Evolutionary conservation across 2,329 filamentous ascomycete species (phyloP).

Genomic region (Ceratocystis destructans): DNA sequence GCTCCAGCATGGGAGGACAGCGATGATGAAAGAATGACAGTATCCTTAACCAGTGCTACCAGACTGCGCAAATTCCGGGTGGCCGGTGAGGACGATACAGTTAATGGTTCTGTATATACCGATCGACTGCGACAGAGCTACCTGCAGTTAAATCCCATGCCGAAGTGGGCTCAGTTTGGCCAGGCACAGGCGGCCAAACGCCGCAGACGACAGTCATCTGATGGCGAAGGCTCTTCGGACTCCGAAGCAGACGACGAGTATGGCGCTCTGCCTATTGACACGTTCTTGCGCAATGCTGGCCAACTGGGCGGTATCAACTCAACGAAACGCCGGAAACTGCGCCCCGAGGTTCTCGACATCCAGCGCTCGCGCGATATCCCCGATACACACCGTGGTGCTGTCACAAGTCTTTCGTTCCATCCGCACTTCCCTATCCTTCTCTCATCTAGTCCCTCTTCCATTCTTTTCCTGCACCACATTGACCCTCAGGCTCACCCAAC

Average conservation of each 20-base stretch:
- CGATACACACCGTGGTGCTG: slow-evolving; percentile 60
- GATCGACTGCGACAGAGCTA: slow-evolving; percentile 68
- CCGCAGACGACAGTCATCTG: slow-evolving; percentile 37
- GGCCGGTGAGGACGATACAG: slow-evolving; percentile 69
- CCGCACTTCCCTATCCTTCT: slow-evolving; percentile 76
- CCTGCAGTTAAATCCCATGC: slow-evolving; percentile 44
- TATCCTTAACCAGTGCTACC: slow-evolving; percentile 66
- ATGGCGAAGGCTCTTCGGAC: slow-evolving; percentile 24
- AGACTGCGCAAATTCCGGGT: slow-evolving; percentile 71
- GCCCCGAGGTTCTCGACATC: slow-evolving; percentile 80
- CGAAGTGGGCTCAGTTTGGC: slow-evolving; percentile 44
- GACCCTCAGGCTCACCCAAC: slow-evolving; percentile 59
- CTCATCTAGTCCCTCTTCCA: slow-evolving; percentile 73
- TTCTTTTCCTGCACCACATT: slow-evolving; percentile 80
- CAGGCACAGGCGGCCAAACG: slow-evolving; percentile 39
- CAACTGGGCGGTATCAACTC: slow-evolving; percentile 45
- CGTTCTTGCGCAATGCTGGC: slow-evolving; percentile 61
- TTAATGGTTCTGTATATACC: slow-evolving; percentile 76
- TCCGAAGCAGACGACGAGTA: slow-evolving; percentile 41
- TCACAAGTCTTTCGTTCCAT: slow-evolving; percentile 80
- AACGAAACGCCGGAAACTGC: slow-evolving; percentile 54
- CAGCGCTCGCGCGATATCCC: slow-evolving; percentile 78
- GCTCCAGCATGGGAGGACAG: slow-evolving; percentile 77
- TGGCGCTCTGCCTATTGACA: slow-evolving; percentile 60
- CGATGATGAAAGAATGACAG: slow-evolving; percentile 74